Evolutionary conservation across 768 basidiomycete genomes (phyloP), one percentile per base, ranked within the genome.

Genomic region (Lanmaoa rubissima): DNA sequence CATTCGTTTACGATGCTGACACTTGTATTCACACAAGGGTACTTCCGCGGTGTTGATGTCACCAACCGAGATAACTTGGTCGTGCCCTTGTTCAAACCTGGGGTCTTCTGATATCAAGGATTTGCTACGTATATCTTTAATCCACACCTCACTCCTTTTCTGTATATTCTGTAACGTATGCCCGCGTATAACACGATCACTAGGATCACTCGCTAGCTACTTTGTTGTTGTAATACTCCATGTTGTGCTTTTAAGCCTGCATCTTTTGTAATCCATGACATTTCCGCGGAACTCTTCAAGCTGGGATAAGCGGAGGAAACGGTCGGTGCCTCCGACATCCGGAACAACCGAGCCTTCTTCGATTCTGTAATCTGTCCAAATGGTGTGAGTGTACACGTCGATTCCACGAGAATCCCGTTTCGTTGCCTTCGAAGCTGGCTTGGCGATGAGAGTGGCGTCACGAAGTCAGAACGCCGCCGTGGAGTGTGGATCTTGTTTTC

Each of bases 11-110:
- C 31, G 57, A 54, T 11, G 54, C 60, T 68, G 42, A 72, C 47
- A 10, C 4, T 31, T 31, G 21, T n/a, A n/a, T n/a, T 19, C 40
- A 19, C 31, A 28, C 48, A 17, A 71, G 71, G 71, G 32, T 72
- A 72, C 55, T 72, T 72, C 64, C 71, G 71, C 38, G 69, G 71
- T 35, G 53, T 72, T 12, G 71, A 72, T 61, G 69, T 72, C 31
- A 67, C 64, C 7, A 69, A 69, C 54, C 63, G 73, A 39, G 59
- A 61, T 24, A 61, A 63, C 31, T 32, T 72, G 21, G 60, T 72
- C 16, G 63, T 72, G 2, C 73, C 71, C 34, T 43, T 74, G 59
- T 72, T 72, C 49, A 57, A 63, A 48, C 53, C 61, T 9, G 69
- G 65, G 2, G 58, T 32, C 10, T 70, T 73, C 32, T 71, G 43